Conservation (phyloP, 768 basidiomycete species). For the Tricholoma flavovirens region DNA sequence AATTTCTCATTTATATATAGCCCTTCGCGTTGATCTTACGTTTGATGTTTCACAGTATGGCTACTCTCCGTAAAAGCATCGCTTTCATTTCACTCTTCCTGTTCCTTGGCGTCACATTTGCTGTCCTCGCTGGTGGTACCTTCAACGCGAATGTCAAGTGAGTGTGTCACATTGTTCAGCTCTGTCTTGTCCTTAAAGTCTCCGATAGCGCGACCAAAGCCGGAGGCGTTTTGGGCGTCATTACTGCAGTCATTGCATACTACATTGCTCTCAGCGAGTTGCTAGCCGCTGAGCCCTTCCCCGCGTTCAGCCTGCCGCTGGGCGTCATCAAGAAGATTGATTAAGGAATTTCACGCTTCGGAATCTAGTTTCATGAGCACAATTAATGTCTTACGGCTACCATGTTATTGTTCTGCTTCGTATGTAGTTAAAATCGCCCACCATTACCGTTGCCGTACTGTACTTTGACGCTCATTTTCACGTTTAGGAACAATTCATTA, state of each 20-base stretch:
- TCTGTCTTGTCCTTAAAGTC: not conserved
- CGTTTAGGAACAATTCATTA: too few relatives aligned
- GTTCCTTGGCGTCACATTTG: conserved; percentile 35
- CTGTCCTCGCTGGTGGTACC: conserved; percentile 35
- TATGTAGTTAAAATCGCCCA: too few relatives aligned
- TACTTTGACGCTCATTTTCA: too few relatives aligned
- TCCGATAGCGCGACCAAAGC: conserved; percentile 30
- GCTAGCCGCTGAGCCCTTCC: conserved; percentile 33
- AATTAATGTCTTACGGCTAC: too few relatives aligned
- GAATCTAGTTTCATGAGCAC: not conserved
- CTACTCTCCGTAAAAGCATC: conserved; percentile 32
- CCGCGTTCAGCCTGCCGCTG: conserved; percentile 35
- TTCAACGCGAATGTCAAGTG: conserved; percentile 26
- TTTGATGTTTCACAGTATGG: conserved; percentile 24
- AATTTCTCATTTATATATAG: conserved; percentile 19
- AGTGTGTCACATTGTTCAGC: conserved; percentile 8
- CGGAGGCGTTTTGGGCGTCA: conserved; percentile 39
- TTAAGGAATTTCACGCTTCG: not conserved
- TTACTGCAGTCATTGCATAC: conserved; percentile 44
- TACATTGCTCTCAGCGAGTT: conserved; percentile 42
- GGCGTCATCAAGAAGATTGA: conserved; percentile 25
- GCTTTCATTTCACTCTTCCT: conserved; percentile 35
- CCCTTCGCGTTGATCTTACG: not conserved
- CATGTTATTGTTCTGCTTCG: too few relatives aligned
- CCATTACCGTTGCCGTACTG: too few relatives aligned